Evolutionary conservation across 208 protist species (phyloP), one percentile per base, ranked within the genome.

Genomic region (Crithidia sp.): DNA sequence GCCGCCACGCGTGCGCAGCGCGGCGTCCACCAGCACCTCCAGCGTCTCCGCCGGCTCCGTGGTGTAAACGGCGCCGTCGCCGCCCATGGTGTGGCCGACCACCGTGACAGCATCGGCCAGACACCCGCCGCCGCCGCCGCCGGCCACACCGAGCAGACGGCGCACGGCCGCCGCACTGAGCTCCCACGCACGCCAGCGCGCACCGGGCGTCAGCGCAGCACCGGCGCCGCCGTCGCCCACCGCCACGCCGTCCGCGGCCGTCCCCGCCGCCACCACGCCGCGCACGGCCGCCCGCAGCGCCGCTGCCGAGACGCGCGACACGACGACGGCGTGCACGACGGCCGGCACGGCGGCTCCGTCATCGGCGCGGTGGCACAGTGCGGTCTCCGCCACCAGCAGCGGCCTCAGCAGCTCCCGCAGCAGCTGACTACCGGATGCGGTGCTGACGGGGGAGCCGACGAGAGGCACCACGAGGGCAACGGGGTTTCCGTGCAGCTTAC

Each of bases 11-110:
- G 67, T 73, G 12, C 67, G 57, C 67, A 73, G 67, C 40, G 41
- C 67, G 13, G 67, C 58, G 47, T 73, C 67, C 67, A 73, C 67
- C 7, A 73, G 44, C 58, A 50, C 47, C 67, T 73, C 67, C 67
- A 65, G 9, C 17, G 37, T 16, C n/a, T 60, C 50, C 39, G 39
- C 47, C 47, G 58, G 47, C 39, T 49, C 36, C 19, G 39, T 8
- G 28, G 28, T 59, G 41, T 16, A 28, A 4, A 52, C 50, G 36
- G 9, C 63, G 4, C 17, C 50, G 36, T 6, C 50, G 49, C n/a
- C 37, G 14, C 45, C 63, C 36, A 54, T 44, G 2, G 37, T 12
- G 37, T 36, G 67, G 16, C 41, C 36, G 47, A 73, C 67, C 47
- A 73, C 47, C 36, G 67, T 73, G 37, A 73, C 45, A 5, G 17